Evolutionary conservation across 345 rosid genomes (phyloP).

Genomic region (Eucalyptus regnans): DNA sequence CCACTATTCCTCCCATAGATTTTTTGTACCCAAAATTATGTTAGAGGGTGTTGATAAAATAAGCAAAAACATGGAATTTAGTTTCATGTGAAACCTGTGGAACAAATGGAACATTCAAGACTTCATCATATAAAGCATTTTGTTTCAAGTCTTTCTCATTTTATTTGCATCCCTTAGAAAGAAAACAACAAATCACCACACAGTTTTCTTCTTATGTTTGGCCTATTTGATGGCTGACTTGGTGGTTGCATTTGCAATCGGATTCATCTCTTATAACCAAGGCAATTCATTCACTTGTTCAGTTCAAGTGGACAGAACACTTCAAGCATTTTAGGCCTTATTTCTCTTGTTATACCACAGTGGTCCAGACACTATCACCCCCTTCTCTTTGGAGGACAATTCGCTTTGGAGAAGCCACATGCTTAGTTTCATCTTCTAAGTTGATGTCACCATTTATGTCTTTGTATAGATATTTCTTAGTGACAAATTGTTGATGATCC

Average conservation of each 20-base stretch:
- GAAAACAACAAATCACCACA: background rate
- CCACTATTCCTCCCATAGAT: background rate
- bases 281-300: background rate
- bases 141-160: accelerated
- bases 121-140: accelerated
- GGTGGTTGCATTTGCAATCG: accelerated
- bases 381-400: too few relatives aligned
- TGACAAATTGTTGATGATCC: too few relatives aligned
- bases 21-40: background rate
- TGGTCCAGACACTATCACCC: accelerated
- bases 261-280: background rate
- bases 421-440: too few relatives aligned
- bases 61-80: background rate
- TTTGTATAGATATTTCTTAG: too few relatives aligned
- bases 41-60: too few relatives aligned
- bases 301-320: background rate
- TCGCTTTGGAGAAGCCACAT: too few relatives aligned
- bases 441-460: too few relatives aligned
- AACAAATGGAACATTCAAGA: too few relatives aligned
- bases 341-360: background rate
- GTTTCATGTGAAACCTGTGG: accelerated
- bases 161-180: too few relatives aligned
- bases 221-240: background rate
- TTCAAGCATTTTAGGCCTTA: background rate
- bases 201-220: background rate